Percentiles rank a stretch among this genome's conserved stretches.
Evolutionary conservation across 2,329 filamentous ascomycete species (phyloP).

Genomic region (Furcasterigmium furcatum): DNA sequence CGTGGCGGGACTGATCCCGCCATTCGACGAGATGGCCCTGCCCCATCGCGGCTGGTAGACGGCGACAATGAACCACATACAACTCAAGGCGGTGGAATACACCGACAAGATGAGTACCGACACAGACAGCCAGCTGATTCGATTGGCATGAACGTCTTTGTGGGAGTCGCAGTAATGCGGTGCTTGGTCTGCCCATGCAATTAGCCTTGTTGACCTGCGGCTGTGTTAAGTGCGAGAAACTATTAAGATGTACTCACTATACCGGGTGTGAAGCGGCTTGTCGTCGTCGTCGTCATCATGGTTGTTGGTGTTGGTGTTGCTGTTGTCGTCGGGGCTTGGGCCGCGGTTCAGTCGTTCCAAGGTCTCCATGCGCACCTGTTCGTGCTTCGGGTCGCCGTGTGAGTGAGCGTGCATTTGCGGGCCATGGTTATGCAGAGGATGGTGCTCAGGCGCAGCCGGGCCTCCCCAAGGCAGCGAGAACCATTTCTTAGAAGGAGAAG

Average conservation of each 20-base stretch:
- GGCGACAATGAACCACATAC: constrained; percentile 62
- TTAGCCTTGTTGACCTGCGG: constrained; percentile 5
- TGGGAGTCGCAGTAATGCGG: constrained; percentile 28
- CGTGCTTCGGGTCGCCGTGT: neutral
- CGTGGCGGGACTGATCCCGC: constrained; percentile 55
- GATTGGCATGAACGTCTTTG: constrained; percentile 23
- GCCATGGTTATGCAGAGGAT: no score
- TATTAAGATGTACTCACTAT: no score
- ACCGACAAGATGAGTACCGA: constrained; percentile 47
- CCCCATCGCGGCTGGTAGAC: constrained; percentile 62
- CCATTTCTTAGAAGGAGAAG: neutral
- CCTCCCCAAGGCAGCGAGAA: constrained; percentile 8
- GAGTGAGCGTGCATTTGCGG: no score
- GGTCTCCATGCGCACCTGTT: neutral
- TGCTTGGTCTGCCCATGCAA: constrained; percentile 14
- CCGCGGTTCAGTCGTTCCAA: neutral
- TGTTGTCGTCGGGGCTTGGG: neutral
- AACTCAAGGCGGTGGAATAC: constrained; percentile 63
- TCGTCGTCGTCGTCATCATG: constrained; percentile 17
- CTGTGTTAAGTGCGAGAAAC: no score
- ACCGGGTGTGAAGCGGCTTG: constrained; percentile 23
- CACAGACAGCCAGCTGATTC: constrained; percentile 45
- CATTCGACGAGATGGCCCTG: constrained; percentile 47
- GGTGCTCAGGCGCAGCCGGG: constrained; percentile 2
- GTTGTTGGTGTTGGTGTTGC: neutral